phyloP scores from a whole-genome alignment of 306 rosid genomes.

The Trifolium repens region DNA sequence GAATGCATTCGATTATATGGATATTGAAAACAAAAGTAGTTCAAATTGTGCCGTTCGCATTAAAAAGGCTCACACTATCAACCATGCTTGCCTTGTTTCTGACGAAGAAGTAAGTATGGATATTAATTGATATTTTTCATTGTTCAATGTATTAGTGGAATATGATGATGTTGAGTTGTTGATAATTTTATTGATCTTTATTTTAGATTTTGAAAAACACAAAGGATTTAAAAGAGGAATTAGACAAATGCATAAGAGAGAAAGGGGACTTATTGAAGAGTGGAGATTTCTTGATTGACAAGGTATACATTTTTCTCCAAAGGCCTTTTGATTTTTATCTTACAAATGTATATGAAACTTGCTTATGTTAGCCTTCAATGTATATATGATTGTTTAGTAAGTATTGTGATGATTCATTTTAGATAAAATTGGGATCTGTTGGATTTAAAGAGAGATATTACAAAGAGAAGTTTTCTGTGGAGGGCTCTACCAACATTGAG shows the following conservation, averaged over 20 bases:
- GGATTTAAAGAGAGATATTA: slow-evolving; percentile 62
- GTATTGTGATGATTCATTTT: slow-evolving; percentile 21
- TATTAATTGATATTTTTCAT: background rate
- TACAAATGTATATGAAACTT: background rate
- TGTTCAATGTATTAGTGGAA: background rate
- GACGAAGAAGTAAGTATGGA: slow-evolving; percentile 3
- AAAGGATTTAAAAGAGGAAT: slow-evolving; percentile 41
- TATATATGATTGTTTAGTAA: background rate
- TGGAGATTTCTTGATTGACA: slow-evolving; percentile 34
- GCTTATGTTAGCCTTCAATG: no score
- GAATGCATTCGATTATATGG: background rate
- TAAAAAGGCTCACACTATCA: background rate
- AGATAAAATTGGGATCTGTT: slow-evolving; percentile 48
- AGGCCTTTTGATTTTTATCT: background rate
- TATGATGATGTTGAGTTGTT: background rate
- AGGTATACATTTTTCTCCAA: slow-evolving; percentile 4
- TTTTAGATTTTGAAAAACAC: slow-evolving; percentile 58
- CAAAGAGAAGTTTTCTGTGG: slow-evolving; percentile 57
- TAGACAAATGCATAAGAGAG: slow-evolving; percentile 19
- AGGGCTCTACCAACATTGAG: slow-evolving; percentile 42
- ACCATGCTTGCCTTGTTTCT: background rate
- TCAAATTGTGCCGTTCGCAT: slow-evolving; percentile 27
- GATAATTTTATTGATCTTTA: background rate
- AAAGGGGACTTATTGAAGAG: slow-evolving; percentile 47
- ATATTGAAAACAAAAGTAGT: background rate